phyloP scores from a whole-genome alignment of 345 rosid genomes.

The Acer yangbiense region DNA sequence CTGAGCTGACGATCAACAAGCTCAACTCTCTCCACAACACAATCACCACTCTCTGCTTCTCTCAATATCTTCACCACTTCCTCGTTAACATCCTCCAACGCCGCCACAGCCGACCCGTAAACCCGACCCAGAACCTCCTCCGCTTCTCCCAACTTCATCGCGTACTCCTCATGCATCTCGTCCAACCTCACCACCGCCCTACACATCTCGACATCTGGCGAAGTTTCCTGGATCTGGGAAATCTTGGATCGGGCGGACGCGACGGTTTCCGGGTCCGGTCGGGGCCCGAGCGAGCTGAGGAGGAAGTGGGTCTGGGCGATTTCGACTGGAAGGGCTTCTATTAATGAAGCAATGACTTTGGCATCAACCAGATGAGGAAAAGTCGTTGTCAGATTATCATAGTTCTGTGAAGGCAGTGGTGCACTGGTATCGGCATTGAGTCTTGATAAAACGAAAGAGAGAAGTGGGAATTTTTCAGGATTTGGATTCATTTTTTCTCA shows the following conservation, averaged over 20 bases:
- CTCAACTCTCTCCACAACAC: conserved; percentile 53
- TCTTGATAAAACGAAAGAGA: conserved; percentile 58
- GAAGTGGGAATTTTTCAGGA: conserved; percentile 56
- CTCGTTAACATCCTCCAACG: conserved; percentile 45
- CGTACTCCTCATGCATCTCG: conserved; percentile 62
- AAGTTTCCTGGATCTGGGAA: conserved; percentile 46
- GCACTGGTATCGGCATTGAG: conserved; percentile 38
- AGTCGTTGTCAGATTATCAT: conserved; percentile 31
- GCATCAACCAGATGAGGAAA: conserved; percentile 54
- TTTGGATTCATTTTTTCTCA: conserved; percentile 33
- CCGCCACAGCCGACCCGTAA: conserved; percentile 43
- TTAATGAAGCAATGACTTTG: conserved; percentile 47
- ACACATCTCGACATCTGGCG: conserved; percentile 55
- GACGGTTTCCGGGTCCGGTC: conserved; percentile 70
- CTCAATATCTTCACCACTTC: conserved; percentile 57
- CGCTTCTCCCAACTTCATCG: conserved; percentile 59
- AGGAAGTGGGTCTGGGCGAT: conserved; percentile 56
- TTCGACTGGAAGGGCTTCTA: conserved; percentile 51
- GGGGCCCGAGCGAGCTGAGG: conserved; percentile 67
- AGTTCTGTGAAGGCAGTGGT: conserved; percentile 41
- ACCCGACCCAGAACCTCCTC: conserved; percentile 64
- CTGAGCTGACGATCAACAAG: conserved; percentile 64
- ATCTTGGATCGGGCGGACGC: conserved; percentile 65
- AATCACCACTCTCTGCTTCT: conserved; percentile 39
- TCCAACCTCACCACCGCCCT: conserved; percentile 62